These are phyloP conservation scores for Hypoxylon lenormandii DNA, from an alignment of 495 filamentous ascomycete species.

Conservation along the genomic window DNA sequence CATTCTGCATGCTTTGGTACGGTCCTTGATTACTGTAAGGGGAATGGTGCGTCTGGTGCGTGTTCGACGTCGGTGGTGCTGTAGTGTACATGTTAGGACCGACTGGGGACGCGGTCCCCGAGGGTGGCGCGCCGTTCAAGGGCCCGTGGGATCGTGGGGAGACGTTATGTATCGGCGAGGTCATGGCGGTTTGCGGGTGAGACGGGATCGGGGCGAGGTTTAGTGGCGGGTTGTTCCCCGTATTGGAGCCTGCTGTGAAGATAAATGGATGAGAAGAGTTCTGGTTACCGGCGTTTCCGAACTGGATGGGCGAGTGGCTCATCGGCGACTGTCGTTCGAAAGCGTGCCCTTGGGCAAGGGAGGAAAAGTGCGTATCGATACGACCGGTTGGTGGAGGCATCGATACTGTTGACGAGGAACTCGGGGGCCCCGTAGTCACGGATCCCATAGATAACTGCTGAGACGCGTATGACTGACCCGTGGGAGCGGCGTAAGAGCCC, in stretches of 20 bases:
- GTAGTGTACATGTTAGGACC: conserved; percentile 52
- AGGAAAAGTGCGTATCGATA: conserved; percentile 50
- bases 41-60: conserved; percentile 47
- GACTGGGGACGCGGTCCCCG: conserved; percentile 47
- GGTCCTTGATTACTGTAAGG: conserved; percentile 47
- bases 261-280: conserved; percentile 47
- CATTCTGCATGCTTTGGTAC: conserved; percentile 48
- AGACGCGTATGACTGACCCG: conserved; percentile 36
- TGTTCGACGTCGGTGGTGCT: conserved; percentile 48
- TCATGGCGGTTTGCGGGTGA: conserved; percentile 46
- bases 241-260: conserved; percentile 43
- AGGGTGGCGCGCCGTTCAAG: conserved; percentile 42
- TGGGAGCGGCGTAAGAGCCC: conserved; percentile 40
- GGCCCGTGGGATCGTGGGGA: conserved; percentile 48
- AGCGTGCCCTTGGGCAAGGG: conserved; percentile 42
- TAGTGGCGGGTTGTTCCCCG: conserved; percentile 42
- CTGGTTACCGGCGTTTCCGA: conserved; percentile 39
- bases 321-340: conserved; percentile 50
- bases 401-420: conserved; percentile 44
- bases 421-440: conserved; percentile 48
- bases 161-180: conserved; percentile 48
- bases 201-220: conserved; percentile 50
- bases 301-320: conserved; percentile 49
- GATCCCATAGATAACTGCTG: conserved; percentile 45
- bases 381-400: conserved; percentile 51